Conservation (phyloP, 345 rosid genomes). For the Physaria fendleri region DNA sequence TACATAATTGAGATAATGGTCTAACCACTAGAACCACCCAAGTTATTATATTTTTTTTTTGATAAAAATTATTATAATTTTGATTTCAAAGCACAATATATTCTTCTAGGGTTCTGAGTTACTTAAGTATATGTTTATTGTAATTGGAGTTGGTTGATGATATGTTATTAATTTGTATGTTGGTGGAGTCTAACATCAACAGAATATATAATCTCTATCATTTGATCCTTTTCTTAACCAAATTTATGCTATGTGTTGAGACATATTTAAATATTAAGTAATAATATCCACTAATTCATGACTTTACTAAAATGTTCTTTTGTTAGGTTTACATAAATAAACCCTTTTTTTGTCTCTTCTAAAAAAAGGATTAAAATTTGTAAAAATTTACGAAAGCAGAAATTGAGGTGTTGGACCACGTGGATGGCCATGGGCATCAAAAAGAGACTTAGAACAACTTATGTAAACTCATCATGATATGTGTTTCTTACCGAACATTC, state of each 20-base stretch:
- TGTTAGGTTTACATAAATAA: no score
- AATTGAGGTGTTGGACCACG: slow-evolving; percentile 22
- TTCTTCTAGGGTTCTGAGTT: background rate
- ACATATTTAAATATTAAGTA: background rate
- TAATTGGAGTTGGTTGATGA: slow-evolving; percentile 21
- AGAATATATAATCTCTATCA: background rate
- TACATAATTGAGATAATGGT: slow-evolving; percentile 3
- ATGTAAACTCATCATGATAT: slow-evolving; percentile 12
- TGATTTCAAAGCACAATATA: background rate
- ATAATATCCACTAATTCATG: background rate
- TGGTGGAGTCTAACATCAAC: slow-evolving; percentile 26
- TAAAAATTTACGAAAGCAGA: background rate
- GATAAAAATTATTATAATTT: slow-evolving; percentile 5
- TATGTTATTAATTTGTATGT: background rate
- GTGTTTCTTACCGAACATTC: slow-evolving; percentile 25
- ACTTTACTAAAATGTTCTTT: background rate
- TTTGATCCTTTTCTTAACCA: background rate
- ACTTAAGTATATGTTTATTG: background rate
- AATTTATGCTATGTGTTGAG: background rate
- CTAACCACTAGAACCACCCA: slow-evolving; percentile 23
- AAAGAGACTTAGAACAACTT: slow-evolving; percentile 15
- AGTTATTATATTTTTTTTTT: background rate
- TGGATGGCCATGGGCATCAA: slow-evolving; percentile 9
- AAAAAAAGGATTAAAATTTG: no score
- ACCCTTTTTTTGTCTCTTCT: no score